phyloP scores from a whole-genome alignment of 805 yeast species.

The Saccharomycopsis babjevae region DNA sequence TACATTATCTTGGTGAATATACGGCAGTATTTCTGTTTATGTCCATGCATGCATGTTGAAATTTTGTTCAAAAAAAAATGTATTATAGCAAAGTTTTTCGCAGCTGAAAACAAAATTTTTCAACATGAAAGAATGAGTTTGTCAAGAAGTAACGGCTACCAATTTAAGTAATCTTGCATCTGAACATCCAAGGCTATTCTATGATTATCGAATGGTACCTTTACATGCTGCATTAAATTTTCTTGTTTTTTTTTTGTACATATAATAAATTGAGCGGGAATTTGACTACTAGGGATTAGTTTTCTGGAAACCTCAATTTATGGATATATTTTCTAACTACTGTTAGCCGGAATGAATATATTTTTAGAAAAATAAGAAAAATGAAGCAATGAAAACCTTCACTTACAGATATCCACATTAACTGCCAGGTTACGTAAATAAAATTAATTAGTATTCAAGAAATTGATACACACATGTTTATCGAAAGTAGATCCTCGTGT shows the following conservation, averaged over 20 bases:
- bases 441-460: no score
- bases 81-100: no score
- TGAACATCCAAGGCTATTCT: not conserved
- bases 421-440: no score
- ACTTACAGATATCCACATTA: not conserved
- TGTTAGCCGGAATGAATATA: not conserved
- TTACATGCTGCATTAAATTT: not conserved
- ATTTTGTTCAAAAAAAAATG: not conserved
- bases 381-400: not conserved
- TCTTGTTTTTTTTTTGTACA: not conserved
- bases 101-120: not conserved
- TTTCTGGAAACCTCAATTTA: not conserved
- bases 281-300: not conserved
- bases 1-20: not conserved
- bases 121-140: not conserved
- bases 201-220: no score
- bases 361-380: not conserved
- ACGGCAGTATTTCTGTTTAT: not conserved
- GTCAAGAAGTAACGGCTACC: not conserved
- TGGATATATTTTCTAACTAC: not conserved
- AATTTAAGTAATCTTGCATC: not conserved
- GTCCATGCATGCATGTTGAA: not conserved
- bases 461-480: not conserved
- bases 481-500: not conserved
- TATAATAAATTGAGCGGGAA: not conserved